A percentile compares a stretch with the other conserved stretches of the same genome.
Evolutionary conservation across 2,329 filamentous ascomycete species (phyloP).

Genomic region (Penicillium sp.): DNA sequence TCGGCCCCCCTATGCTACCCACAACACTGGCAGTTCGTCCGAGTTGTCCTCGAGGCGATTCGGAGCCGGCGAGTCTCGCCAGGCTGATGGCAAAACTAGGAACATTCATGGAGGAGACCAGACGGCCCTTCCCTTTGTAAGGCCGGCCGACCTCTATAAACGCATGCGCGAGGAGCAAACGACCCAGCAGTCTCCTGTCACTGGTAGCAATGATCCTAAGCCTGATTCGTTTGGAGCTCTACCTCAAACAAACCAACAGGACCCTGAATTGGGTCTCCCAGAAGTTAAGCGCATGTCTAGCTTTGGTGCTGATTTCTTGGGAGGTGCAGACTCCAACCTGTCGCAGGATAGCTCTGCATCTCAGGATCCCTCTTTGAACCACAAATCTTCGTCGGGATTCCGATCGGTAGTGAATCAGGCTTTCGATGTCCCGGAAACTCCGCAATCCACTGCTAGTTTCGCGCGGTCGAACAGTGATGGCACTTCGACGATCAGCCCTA

Average conservation of each 20-base stretch:
- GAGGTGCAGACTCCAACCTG: conserved; percentile 11
- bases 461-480: conserved; percentile 61
- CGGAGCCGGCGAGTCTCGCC: conserved; percentile 16
- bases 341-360: conserved; percentile 14
- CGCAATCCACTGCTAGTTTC: conserved; percentile 53
- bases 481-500: conserved; percentile 63
- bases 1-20: conserved; percentile 25
- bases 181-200: background rate
- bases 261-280: conserved; percentile 36
- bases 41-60: conserved; percentile 19
- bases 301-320: conserved; percentile 31
- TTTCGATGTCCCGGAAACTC: conserved; percentile 59
- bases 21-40: conserved; percentile 26
- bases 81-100: conserved; percentile 12
- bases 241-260: conserved; percentile 10
- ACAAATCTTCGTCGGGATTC: conserved; percentile 56
- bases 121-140: conserved; percentile 63
- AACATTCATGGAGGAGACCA: conserved; percentile 31
- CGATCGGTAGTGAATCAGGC: conserved; percentile 62
- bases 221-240: background rate
- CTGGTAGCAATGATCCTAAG: background rate
- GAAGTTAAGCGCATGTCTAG: conserved; percentile 45
- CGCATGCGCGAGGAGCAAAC: conserved; percentile 64
- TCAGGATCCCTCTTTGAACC: conserved; percentile 42
- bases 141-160: conserved; percentile 75